Base-by-base conservation (phyloP, 1,139 yeast genomes). In the Blastobotrys capitulatus region DNA sequence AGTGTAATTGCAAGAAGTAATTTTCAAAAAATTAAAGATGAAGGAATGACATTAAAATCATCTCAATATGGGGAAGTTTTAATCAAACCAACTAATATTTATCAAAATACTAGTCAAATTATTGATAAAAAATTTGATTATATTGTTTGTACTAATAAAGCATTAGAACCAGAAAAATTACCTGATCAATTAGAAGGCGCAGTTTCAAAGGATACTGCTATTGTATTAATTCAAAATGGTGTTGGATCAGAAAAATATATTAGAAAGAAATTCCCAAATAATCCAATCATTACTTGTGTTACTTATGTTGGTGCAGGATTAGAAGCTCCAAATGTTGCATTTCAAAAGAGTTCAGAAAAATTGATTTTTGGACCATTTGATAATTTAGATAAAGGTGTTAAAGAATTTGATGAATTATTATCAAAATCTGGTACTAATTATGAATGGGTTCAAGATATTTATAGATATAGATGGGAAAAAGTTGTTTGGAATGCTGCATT, bases 191-290 rank as follows among this genome's bases (percentile, higher is more conserved):
- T 81, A 50, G 70, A 64, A 16, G 76, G 79, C 2, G 84, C 77
- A 2, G 75, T 79, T 22, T 65, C 72, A 26, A 54, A 56, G 2
- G 66, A 70, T 18, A 75, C 85, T 9, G 75, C 83, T 49, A 75
- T 84, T 50, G 76, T 82, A 1, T 68, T 83, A 52, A 63, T 82
- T 44, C 87, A 83, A 62, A 83, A 83, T 58, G 89, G 89, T 4
- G 70, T 81, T 46, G 86, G 80, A 18, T 79, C 82, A 48, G 90
- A 83, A 58, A 68, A 67, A 39, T 75, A 81, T 1, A 70, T 79
- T 60, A 68, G 75, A 36, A 67, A 71, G 46, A 65, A 71, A 41
- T 82, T 73, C 57, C 87, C 89, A 10, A 62, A 70, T 0, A 76
- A 78, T 49, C 63, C 77, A 13, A 73, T 81, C 12, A 67, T 83